A percentile compares a stretch with the other conserved stretches of the same genome.
phyloP scores from a whole-genome alignment of 495 filamentous ascomycete species.

The Daldinia decipiens region DNA sequence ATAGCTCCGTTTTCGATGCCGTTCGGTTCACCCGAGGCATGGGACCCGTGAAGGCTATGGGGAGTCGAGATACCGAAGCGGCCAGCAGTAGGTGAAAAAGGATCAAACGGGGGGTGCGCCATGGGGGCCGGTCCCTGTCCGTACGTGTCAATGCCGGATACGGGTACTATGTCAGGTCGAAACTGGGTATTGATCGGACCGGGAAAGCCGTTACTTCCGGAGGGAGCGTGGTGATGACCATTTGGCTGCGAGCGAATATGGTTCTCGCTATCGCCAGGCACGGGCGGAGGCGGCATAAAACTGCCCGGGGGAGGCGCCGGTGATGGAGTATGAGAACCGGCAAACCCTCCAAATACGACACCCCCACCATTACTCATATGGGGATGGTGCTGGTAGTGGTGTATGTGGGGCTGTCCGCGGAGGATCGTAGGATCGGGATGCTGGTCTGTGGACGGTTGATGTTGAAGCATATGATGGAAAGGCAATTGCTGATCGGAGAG shows the following conservation, averaged over 20 bases:
- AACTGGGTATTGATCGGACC: constrained; percentile 48
- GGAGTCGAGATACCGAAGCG: constrained; percentile 61
- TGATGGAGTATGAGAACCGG: constrained; percentile 61
- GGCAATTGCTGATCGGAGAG: constrained; percentile 28
- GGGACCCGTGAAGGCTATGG: constrained; percentile 65
- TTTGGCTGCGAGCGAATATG: constrained; percentile 46
- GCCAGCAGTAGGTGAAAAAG: constrained; percentile 49
- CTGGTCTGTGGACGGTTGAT: constrained; percentile 31
- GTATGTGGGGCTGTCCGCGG: constrained; percentile 36
- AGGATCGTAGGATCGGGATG: constrained; percentile 31
- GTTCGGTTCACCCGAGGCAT: constrained; percentile 55
- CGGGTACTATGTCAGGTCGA: constrained; percentile 36
- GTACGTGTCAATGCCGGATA: constrained; percentile 38
- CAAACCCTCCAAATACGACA: constrained; percentile 55
- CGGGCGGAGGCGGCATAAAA: constrained; percentile 49
- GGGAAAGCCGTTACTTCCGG: constrained; percentile 48
- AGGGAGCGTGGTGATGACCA: constrained; percentile 47
- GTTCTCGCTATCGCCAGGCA: constrained; percentile 48
- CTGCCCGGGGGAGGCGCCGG: constrained; percentile 55
- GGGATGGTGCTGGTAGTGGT: constrained; percentile 48
- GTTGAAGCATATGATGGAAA: constrained; percentile 12
- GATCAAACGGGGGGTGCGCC: constrained; percentile 50
- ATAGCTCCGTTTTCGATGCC: constrained; percentile 48
- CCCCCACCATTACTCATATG: constrained; percentile 57
- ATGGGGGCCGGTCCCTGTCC: constrained; percentile 52